Conservation (phyloP, 257 asterid species). For the Petunia axillaris region DNA sequence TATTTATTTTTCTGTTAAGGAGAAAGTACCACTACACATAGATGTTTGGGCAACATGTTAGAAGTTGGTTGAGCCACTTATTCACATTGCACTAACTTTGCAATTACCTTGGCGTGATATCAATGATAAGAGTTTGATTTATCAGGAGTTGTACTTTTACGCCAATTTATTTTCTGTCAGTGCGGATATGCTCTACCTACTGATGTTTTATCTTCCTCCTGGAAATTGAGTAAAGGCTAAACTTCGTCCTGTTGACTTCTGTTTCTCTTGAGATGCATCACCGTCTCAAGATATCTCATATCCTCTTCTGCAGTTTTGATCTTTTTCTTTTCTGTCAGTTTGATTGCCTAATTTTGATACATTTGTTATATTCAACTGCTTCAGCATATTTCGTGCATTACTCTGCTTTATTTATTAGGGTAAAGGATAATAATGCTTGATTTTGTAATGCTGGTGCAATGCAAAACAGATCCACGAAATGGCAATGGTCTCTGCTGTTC, state of each 20-base stretch:
- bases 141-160: neutral
- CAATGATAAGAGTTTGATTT: neutral
- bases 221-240: neutral
- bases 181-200: neutral
- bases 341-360: conserved; percentile 12
- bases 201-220: neutral
- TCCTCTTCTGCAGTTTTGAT: conserved; percentile 13
- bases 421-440: conserved; percentile 24
- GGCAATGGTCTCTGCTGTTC: conserved; percentile 96
- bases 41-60: neutral
- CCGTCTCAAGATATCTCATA: conserved; percentile 6
- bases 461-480: conserved; percentile 86
- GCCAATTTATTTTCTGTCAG: neutral
- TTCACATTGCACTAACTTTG: neutral
- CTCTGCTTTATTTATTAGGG: neutral
- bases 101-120: neutral
- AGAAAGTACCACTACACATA: neutral
- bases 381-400: neutral
- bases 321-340: neutral
- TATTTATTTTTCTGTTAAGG: neutral
- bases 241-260: neutral
- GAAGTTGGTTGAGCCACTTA: neutral
- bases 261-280: conserved; percentile 17
- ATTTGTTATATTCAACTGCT: neutral
- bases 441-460: conserved; percentile 29